phyloP scores from a whole-genome alignment of 202 grass and related monocot genomes.

The Hordeum pubiflorum region DNA sequence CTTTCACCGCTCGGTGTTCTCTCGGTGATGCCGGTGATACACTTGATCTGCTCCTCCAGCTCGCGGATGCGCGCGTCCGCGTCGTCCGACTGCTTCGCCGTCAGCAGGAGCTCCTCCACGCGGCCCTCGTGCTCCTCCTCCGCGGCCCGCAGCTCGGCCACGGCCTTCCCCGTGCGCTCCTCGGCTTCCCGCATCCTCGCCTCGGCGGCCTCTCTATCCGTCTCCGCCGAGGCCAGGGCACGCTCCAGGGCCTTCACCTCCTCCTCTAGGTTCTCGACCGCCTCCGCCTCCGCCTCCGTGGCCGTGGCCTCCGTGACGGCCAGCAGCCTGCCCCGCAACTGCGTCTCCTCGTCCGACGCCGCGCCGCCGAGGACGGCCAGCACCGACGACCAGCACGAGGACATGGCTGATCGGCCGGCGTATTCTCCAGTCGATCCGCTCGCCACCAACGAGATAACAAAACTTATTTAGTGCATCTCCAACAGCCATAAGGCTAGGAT shows the following conservation, averaged over 20 bases:
- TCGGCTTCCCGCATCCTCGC: constrained; percentile 9
- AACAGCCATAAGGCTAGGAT: too few relatives aligned
- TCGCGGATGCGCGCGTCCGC: constrained; percentile 2
- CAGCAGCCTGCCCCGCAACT: constrained; percentile 8
- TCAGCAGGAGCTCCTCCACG: constrained; percentile 17
- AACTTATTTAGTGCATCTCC: not conserved
- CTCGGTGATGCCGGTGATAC: constrained; percentile 2
- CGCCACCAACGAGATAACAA: not conserved
- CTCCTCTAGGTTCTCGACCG: constrained; percentile 12
- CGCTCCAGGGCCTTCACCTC: constrained; percentile 32
- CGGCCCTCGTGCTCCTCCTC: not conserved
- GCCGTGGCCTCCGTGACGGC: not conserved
- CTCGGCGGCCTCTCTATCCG: not conserved
- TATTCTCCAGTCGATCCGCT: not conserved
- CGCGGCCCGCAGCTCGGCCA: not conserved
- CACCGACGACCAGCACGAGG: constrained; percentile 24
- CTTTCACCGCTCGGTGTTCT: constrained; percentile 4
- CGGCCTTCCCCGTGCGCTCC: not conserved
- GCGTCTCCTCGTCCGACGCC: not conserved
- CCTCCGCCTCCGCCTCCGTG: constrained; percentile 2
- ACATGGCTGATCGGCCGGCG: not conserved
- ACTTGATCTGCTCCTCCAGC: constrained; percentile 28
- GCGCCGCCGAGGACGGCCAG: constrained; percentile 7
- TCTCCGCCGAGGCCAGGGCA: constrained; percentile 3
- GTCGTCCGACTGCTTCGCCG: not conserved